A percentile compares a stretch with the other conserved stretches of the same genome.
These are phyloP conservation scores for Coniochaeta sp. DNA, from an alignment of 2,329 filamentous ascomycete genomes.

Conservation along the genomic window DNA sequence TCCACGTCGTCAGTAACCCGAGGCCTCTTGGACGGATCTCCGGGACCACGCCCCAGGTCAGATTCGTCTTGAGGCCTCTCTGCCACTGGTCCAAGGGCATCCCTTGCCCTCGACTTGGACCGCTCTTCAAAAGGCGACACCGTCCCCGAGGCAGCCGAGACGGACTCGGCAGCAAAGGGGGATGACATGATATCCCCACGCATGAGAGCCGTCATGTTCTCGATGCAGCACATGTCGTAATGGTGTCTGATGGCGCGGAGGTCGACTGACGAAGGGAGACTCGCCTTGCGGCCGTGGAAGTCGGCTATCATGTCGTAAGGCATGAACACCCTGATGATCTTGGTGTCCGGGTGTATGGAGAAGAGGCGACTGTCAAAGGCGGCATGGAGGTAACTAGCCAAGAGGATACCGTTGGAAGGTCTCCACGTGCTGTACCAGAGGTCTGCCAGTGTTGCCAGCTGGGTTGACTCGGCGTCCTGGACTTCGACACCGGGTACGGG, in stretches of 20 bases:
- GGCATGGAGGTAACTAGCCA: constrained; percentile 12
- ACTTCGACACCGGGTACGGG: not conserved
- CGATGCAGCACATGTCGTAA: constrained; percentile 16
- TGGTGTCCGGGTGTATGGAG: constrained; percentile 15
- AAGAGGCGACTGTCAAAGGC: constrained; percentile 12
- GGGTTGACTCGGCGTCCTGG: not conserved
- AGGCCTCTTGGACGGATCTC: not conserved
- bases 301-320: constrained; percentile 4
- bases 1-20: not conserved
- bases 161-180: not conserved
- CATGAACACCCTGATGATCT: constrained; percentile 8
- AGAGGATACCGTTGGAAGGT: constrained; percentile 8
- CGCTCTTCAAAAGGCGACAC: not conserved
- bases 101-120: too few relatives aligned
- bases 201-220: constrained; percentile 10
- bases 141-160: not conserved
- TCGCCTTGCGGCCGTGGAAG: constrained; percentile 8
- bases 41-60: not conserved
- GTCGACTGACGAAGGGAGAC: constrained; percentile 5
- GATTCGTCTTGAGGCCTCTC: not conserved
- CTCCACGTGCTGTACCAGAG: not conserved
- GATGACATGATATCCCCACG: not conserved
- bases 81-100: too few relatives aligned
- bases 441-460: not conserved
- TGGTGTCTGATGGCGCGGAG: constrained; percentile 9